phyloP scores from a whole-genome alignment of 805 yeast genomes.

The Hermanozyma aechmeae region DNA sequence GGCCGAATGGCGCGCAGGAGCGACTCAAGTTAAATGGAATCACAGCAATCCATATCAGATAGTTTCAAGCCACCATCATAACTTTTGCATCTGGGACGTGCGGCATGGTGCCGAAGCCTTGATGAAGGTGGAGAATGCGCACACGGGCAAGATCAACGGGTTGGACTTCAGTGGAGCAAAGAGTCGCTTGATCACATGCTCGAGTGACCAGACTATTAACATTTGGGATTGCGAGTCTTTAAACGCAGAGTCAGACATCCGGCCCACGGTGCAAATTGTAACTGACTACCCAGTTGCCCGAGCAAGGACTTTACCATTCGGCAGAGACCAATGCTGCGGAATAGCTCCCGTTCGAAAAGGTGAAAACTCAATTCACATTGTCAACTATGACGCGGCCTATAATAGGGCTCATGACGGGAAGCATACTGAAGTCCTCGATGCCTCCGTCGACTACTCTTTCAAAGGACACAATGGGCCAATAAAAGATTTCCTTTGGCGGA shows the following conservation, averaged over 20 bases:
- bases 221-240: conserved; percentile 6
- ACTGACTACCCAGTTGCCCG: conserved; percentile 84
- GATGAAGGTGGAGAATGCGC: conserved; percentile 54
- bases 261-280: conserved; percentile 48
- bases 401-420: conserved; percentile 15
- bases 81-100: conserved; percentile 79
- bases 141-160: conserved; percentile 81
- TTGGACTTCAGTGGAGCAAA: conserved; percentile 65
- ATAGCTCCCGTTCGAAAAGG: conserved; percentile 91
- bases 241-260: conserved; percentile 1
- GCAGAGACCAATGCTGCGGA: conserved; percentile 62
- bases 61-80: conserved; percentile 81
- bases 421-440: conserved; percentile 15
- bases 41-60: conserved; percentile 62
- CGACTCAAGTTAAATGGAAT: conserved; percentile 94
- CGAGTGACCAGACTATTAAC: conserved; percentile 76
- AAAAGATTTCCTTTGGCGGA: conserved; percentile 83
- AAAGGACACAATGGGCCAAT: conserved; percentile 80
- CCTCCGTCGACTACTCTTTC: conserved; percentile 36
- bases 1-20: conserved; percentile 95
- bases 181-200: conserved; percentile 64
- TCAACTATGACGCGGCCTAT: conserved; percentile 35
- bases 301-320: conserved; percentile 85
- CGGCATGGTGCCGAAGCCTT: conserved; percentile 76
- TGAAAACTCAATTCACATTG: conserved; percentile 47